Percentiles rank a stretch among this genome's conserved stretches.
These are phyloP conservation scores for Hylodesmum podocarpum DNA, from an alignment of 306 rosid genomes.

Conservation along the genomic window DNA sequence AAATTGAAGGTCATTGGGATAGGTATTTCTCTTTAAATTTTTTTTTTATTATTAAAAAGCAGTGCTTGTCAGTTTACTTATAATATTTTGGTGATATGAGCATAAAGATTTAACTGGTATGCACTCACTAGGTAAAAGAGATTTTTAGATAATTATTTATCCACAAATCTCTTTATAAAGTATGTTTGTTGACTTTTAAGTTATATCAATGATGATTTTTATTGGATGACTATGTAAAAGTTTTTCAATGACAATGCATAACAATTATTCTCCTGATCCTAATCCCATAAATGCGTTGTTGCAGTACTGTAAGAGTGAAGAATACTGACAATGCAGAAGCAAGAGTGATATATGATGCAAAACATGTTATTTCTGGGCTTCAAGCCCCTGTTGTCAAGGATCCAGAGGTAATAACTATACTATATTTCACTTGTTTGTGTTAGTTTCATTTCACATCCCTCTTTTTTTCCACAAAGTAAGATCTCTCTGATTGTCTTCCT, in stretches of 20 bases:
- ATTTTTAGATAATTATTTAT: no score
- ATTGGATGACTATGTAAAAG: no score
- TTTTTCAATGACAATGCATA: no score
- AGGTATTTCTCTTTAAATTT: constrained; percentile 36
- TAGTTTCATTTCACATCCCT: not conserved
- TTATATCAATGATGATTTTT: no score
- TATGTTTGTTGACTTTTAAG: no score
- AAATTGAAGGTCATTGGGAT: constrained; percentile 79
- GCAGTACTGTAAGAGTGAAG: constrained; percentile 62
- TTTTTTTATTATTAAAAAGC: not conserved
- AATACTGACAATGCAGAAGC: constrained; percentile 40
- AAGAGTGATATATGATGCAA: constrained; percentile 61
- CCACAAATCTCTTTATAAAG: no score
- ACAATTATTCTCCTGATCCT: no score
- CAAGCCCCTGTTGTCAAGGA: constrained; percentile 54
- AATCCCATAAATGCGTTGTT: not conserved
- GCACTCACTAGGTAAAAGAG: no score
- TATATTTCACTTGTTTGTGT: not conserved
- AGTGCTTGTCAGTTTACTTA: not conserved
- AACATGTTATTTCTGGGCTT: constrained; percentile 52
- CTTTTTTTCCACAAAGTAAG: not conserved
- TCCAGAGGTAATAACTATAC: constrained; percentile 43
- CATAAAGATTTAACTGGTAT: no score
- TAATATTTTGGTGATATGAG: not conserved
- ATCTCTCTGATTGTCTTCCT: no score